Base-by-base conservation (phyloP, 768 basidiomycete species). In the Scleroderma citrinum region DNA sequence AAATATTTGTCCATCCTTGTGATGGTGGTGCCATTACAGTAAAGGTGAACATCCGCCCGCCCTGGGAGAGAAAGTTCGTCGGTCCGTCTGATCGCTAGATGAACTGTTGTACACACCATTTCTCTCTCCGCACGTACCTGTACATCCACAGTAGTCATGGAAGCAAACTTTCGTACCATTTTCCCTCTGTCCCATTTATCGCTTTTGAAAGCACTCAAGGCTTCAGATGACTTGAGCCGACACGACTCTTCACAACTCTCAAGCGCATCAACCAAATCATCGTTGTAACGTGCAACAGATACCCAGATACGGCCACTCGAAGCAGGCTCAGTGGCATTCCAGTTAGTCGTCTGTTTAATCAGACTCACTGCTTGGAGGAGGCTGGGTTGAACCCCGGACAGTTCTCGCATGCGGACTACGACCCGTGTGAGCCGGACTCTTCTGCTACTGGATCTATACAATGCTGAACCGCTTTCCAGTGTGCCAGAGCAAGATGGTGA, bases 271-370 rank as follows among this genome's bases (percentile, higher is more conserved):
- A 89, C 77, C 32, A 92, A 74, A 1, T 63, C 69, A 55, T 92
- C 87, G 52, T 84, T 81, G 59, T 94, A 94, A 47, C 89, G 73
- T n/a, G 87, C 83, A 12, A 93, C 67, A 17, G 86, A 88, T 3
- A 74, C 82, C 87, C 85, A 90, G 4, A 82, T 67, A 31, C 74
- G 72, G 31, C 72, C 69, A 54, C 63, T 57, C 46, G 69, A 64
- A 24, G 59, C 49, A 46, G 65, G 58, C 35, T 48, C 29, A 26
- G 29, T 53, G 48, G 44, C 61, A 37, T 62, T 72, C 69, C 42
- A 67, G 67, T 43, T 70, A 60, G 52, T 71, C 14, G 77, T 65
- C 70, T 67, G 46, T 77, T 76, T 68, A 1, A 84, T 54, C 24
- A 67, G 59, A 50, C 76, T 85, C 37, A 81, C 81, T 4, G 77